Evolutionary conservation across 495 filamentous ascomycete species (phyloP).

Genomic region (Chaetomium cochliodes): DNA sequence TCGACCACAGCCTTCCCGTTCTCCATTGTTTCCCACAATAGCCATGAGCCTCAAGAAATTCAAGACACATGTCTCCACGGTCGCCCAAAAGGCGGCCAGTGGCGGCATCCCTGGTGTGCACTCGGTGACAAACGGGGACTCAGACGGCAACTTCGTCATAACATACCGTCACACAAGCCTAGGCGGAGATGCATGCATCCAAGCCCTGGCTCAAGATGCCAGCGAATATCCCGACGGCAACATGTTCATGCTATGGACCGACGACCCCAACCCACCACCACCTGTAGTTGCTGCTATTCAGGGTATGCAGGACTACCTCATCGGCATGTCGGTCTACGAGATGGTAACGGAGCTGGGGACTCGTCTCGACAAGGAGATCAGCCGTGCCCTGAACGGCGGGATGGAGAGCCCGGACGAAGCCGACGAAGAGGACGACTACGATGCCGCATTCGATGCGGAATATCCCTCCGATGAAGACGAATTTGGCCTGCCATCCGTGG

Average conservation of each 20-base stretch:
- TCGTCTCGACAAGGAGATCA: constrained; percentile 37
- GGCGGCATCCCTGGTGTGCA: constrained; percentile 28
- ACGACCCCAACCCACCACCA: constrained; percentile 44
- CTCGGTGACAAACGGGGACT: constrained; percentile 24
- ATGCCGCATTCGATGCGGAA: constrained; percentile 35
- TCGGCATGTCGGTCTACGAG: constrained; percentile 48
- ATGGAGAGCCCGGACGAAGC: constrained; percentile 34
- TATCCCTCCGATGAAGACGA: constrained; percentile 33
- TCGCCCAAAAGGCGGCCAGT: constrained; percentile 29
- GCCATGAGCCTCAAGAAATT: constrained; percentile 39
- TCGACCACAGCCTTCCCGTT: not conserved
- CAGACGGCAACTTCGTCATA: constrained; percentile 37
- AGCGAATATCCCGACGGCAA: constrained; percentile 65
- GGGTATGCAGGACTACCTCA: constrained; percentile 23
- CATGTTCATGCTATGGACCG: constrained; percentile 59
- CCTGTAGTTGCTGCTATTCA: constrained; percentile 17
- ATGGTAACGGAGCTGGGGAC: constrained; percentile 46
- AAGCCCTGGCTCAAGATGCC: constrained; percentile 44
- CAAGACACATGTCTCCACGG: constrained; percentile 34
- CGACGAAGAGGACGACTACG: constrained; percentile 33
- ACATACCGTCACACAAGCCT: constrained; percentile 28
- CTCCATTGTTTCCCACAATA: not conserved
- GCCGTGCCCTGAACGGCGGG: constrained; percentile 37
- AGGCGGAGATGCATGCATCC: constrained; percentile 26
- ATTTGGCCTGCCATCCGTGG: constrained; percentile 25